These are phyloP conservation scores for Immersiporthe knoxdaviesiana DNA, from an alignment of 2,329 filamentous ascomycete species.

Conservation along the genomic window DNA sequence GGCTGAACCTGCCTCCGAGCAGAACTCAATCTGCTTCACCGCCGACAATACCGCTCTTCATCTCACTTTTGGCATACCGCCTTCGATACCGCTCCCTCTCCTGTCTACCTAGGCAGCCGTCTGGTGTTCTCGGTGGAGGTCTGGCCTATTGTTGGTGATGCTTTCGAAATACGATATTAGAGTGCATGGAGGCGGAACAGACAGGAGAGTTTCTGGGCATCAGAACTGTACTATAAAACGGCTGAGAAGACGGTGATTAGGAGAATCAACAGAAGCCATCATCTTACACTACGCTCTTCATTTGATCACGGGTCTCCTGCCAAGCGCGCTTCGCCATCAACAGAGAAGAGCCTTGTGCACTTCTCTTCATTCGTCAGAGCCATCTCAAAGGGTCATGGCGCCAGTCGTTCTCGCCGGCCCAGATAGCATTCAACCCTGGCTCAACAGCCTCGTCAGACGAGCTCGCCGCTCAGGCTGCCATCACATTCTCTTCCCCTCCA, in stretches of 20 bases:
- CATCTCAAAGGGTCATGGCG: background rate
- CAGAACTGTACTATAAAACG: background rate
- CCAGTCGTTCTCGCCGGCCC: conserved; percentile 2
- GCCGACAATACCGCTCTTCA: conserved; percentile 5
- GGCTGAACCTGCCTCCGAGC: background rate
- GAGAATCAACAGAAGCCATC: too few species aligned
- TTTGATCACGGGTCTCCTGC: background rate
- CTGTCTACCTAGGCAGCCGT: background rate
- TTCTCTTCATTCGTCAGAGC: too few species aligned
- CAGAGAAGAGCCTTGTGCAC: too few species aligned
- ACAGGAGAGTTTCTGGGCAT: background rate
- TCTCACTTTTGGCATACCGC: conserved; percentile 2
- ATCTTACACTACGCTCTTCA: background rate
- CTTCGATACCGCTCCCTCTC: conserved; percentile 6
- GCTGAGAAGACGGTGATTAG: background rate
- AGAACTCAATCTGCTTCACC: background rate
- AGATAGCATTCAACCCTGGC: conserved; percentile 18
- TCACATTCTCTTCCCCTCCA: conserved; percentile 9
- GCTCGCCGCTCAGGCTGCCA: conserved; percentile 5
- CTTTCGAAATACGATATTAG: background rate
- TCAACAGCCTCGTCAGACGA: conserved; percentile 8
- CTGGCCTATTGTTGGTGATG: background rate
- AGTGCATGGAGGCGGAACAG: background rate
- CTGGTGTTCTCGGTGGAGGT: background rate
- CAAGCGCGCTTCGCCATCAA: background rate